Evolutionary conservation across 257 asterid species (phyloP).

Genomic region (Solanum piurae): DNA sequence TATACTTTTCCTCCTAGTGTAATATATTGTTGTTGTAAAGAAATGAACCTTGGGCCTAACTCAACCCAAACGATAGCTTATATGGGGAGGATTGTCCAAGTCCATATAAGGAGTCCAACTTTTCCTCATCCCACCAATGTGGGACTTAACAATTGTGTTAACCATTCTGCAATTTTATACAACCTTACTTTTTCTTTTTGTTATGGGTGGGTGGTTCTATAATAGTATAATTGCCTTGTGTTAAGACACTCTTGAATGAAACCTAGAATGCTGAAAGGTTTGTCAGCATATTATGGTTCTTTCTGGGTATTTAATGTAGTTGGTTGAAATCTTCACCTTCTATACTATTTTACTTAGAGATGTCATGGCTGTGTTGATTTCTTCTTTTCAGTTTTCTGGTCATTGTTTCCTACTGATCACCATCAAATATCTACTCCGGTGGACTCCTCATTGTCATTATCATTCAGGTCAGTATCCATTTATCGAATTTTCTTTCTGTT

Average conservation of each 20-base stretch:
- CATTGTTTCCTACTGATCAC: slow-evolving; percentile 64
- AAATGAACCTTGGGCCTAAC: background rate
- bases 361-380: background rate
- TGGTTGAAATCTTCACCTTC: background rate
- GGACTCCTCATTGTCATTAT: slow-evolving; percentile 75
- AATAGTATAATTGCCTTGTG: background rate
- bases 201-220: background rate
- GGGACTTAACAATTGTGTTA: background rate
- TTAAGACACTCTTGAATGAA: background rate
- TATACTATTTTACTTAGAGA: background rate
- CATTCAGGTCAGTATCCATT: slow-evolving; percentile 50
- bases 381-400: slow-evolving; percentile 69
- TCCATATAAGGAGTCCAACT: background rate
- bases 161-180: background rate
- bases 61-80: background rate
- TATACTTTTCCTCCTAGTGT: background rate
- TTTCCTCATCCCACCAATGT: background rate
- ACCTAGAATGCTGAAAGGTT: background rate
- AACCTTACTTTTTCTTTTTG: background rate
- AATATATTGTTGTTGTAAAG: background rate
- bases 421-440: slow-evolving; percentile 44
- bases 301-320: background rate
- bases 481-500: background rate
- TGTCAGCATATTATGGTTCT: background rate
- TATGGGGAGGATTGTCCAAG: background rate